A percentile compares a stretch with the other conserved stretches of the same genome.
Evolutionary conservation across 768 basidiomycete genomes (phyloP).

Genomic region (Suillus brevipes): DNA sequence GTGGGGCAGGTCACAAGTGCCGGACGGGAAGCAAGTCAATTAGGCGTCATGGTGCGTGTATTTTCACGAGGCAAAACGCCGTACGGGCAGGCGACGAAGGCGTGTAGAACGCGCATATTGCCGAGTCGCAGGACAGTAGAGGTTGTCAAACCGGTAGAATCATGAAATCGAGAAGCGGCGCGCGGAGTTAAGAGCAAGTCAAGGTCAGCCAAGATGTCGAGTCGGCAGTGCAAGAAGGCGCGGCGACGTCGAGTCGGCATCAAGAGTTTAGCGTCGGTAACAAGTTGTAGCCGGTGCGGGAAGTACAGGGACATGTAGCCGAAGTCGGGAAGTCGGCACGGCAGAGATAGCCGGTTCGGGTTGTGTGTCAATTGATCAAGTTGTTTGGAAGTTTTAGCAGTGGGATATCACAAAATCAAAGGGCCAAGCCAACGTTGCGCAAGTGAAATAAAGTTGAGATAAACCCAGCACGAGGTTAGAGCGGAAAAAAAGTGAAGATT

Average conservation of each 20-base stretch:
- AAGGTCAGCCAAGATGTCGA: not conserved
- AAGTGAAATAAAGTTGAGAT: not conserved
- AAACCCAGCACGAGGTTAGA: not conserved
- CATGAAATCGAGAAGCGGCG: not conserved
- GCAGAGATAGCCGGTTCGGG: not conserved
- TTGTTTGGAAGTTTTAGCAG: not conserved
- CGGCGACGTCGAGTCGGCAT: not conserved
- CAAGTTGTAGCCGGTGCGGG: not conserved
- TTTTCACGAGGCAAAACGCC: constrained; percentile 10
- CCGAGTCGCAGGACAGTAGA: not conserved
- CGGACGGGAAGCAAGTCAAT: constrained; percentile 6
- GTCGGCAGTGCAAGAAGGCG: not conserved
- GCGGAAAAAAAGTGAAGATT: not conserved
- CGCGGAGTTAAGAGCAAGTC: not conserved
- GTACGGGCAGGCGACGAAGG: constrained; percentile 12
- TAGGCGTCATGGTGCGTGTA: constrained; percentile 6
- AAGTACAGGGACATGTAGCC: not conserved
- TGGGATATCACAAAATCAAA: not conserved
- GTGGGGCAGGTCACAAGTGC: constrained; percentile 1
- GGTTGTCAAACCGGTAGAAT: constrained; percentile 1
- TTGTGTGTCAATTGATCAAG: not conserved
- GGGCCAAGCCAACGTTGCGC: not conserved
- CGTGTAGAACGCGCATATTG: not conserved
- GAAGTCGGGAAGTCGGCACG: not conserved
- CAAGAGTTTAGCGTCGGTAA: not conserved